A percentile compares a stretch with the other conserved stretches of the same genome.
Evolutionary conservation across 352 stramenopile genomes (phyloP).

Genomic region (Phytopythium aichiense): DNA sequence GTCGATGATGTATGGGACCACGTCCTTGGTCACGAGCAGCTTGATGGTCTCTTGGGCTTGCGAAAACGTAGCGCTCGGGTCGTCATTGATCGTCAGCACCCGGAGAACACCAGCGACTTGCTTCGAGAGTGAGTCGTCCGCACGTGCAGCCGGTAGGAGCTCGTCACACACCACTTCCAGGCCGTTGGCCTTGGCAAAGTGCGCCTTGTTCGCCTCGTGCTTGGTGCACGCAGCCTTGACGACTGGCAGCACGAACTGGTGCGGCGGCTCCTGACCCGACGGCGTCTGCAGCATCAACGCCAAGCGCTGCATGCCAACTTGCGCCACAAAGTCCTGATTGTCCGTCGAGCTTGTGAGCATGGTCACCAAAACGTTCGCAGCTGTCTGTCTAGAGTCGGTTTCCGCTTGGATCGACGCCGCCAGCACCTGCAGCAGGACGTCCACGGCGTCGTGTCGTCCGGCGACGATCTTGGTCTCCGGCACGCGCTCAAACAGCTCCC

Average conservation of each 20-base stretch:
- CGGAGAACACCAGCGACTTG: conserved; percentile 48
- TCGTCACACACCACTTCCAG: conserved; percentile 32
- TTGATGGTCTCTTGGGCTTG: conserved; percentile 74
- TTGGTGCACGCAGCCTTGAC: conserved; percentile 47
- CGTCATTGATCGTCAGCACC: conserved; percentile 68
- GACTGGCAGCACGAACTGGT: conserved; percentile 23
- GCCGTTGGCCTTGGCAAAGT: conserved; percentile 50
- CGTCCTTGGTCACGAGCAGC: conserved; percentile 36
- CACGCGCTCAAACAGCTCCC: conserved; percentile 33
- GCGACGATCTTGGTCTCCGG: conserved; percentile 59
- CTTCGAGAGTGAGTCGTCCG: conserved; percentile 28
- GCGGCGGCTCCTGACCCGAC: conserved; percentile 9
- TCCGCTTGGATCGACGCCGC: conserved; percentile 11
- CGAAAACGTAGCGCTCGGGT: conserved; percentile 57
- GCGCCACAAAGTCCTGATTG: conserved; percentile 63
- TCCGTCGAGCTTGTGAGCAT: conserved; percentile 46
- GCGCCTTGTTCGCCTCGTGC: conserved; percentile 66
- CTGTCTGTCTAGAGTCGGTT: conserved; percentile 4
- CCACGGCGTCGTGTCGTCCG: conserved; percentile 49
- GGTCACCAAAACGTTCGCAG: conserved; percentile 19
- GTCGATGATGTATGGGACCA: conserved; percentile 49
- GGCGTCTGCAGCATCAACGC: conserved; percentile 13
- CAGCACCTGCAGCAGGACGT: conserved; percentile 30
- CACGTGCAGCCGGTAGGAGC: conserved; percentile 1
- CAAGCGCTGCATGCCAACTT: conserved; percentile 34